Percentiles rank a stretch among this genome's conserved stretches.
These are phyloP conservation scores for Leucocoprinus birnbaumii DNA, from an alignment of 768 basidiomycete species.

Conservation along the genomic window DNA sequence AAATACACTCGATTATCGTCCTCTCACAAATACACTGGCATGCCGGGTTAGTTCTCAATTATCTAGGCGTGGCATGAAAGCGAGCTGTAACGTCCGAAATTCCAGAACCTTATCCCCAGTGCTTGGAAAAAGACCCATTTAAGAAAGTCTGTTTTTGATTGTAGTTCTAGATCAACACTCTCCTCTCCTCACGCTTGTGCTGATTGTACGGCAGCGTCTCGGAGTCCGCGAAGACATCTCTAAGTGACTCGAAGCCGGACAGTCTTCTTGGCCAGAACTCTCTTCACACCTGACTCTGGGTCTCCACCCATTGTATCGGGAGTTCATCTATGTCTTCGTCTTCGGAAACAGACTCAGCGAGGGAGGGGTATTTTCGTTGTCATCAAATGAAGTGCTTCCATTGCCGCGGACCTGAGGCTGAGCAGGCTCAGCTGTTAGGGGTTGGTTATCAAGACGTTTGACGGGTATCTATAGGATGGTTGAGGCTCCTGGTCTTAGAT, in stretches of 20 bases:
- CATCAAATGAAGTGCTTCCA: background rate
- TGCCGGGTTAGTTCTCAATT: too few relatives aligned
- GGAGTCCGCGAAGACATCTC: background rate
- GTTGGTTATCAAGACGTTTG: conserved; percentile 33
- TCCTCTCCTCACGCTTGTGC: too few relatives aligned
- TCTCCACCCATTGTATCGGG: background rate
- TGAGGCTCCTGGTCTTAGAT: too few relatives aligned
- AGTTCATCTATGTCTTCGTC: conserved; percentile 2
- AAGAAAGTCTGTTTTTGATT: too few relatives aligned
- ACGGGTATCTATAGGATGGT: conserved; percentile 44
- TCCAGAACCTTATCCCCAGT: too few relatives aligned
- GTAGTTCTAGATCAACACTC: too few relatives aligned
- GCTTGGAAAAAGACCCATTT: too few relatives aligned
- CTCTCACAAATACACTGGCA: too few relatives aligned
- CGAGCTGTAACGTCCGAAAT: too few relatives aligned
- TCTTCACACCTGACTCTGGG: background rate
- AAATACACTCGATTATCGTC: too few relatives aligned
- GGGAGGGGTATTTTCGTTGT: conserved; percentile 9
- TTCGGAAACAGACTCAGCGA: conserved; percentile 5
- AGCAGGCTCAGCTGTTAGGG: conserved; percentile 1
- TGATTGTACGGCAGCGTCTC: conserved; percentile 4
- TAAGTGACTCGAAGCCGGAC: conserved; percentile 12
- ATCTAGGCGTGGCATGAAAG: too few relatives aligned
- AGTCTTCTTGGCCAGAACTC: conserved; percentile 4
- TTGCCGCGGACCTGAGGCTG: background rate